Evolutionary conservation across 1,139 yeast species (phyloP).

Genomic region (Yamadazyma sp.): DNA sequence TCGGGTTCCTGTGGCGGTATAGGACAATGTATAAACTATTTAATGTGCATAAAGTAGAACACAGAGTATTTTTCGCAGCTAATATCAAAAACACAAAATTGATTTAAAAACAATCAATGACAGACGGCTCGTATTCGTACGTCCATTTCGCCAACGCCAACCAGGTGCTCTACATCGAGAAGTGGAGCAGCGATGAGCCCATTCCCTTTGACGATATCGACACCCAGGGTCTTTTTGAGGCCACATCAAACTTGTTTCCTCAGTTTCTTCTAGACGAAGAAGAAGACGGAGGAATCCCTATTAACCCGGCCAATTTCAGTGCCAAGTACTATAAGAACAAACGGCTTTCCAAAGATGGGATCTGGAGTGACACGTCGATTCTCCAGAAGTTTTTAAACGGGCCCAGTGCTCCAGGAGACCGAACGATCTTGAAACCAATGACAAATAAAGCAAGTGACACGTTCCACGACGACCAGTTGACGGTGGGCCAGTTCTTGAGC

Average conservation of each 20-base stretch:
- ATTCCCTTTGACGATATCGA: slow-evolving; percentile 46
- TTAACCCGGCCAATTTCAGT: slow-evolving; percentile 38
- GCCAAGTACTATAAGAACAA: slow-evolving; percentile 40
- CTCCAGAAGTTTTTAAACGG: slow-evolving; percentile 27
- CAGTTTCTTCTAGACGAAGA: slow-evolving; percentile 40
- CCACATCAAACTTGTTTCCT: slow-evolving; percentile 37
- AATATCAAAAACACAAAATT: too few relatives aligned
- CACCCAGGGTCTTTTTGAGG: slow-evolving; percentile 37
- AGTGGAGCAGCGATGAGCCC: slow-evolving; percentile 41
- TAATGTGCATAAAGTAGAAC: background rate
- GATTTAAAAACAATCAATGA: slow-evolving; percentile 9
- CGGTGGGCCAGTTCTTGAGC: slow-evolving; percentile 36
- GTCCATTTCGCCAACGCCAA: slow-evolving; percentile 40
- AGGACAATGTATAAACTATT: too few relatives aligned
- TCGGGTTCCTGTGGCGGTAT: slow-evolving; percentile 1
- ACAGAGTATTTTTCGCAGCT: too few relatives aligned
- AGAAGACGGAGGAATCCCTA: slow-evolving; percentile 41
- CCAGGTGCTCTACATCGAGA: slow-evolving; percentile 42
- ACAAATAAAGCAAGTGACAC: background rate
- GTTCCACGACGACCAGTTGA: slow-evolving; percentile 15
- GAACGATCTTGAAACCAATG: slow-evolving; percentile 31
- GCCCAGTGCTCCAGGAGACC: slow-evolving; percentile 21
- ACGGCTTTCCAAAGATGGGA: slow-evolving; percentile 28
- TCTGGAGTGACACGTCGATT: slow-evolving; percentile 38
- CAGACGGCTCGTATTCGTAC: slow-evolving; percentile 24